These are phyloP conservation scores for Brasilioporus rufonigricans DNA, from an alignment of 768 basidiomycete species.

Conservation along the genomic window DNA sequence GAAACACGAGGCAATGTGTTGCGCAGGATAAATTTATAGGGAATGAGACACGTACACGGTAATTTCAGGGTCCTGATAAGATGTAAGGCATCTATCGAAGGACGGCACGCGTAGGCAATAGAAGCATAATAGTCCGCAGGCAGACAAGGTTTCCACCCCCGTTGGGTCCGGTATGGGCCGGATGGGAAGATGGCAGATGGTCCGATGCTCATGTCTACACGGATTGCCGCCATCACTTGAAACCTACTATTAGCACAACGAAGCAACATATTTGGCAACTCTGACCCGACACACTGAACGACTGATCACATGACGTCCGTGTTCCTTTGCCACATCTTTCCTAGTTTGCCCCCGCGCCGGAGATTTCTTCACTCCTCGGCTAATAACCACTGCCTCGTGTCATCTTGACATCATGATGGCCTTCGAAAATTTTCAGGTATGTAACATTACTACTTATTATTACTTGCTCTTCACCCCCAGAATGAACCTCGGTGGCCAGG, in stretches of 20 bases:
- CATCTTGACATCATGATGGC: neutral
- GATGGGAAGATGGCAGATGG: constrained; percentile 7
- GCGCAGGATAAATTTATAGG: constrained; percentile 30
- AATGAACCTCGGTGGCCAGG: neutral
- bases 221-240: constrained; percentile 7
- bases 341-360: constrained; percentile 22
- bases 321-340: constrained; percentile 5
- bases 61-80: constrained; percentile 34
- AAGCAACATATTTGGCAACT: constrained; percentile 17
- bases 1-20: constrained; percentile 23
- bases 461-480: neutral
- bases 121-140: constrained; percentile 23
- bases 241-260: constrained; percentile 13
- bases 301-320: constrained; percentile 11
- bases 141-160: constrained; percentile 25
- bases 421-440: constrained; percentile 12
- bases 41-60: constrained; percentile 33
- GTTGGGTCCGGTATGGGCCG: constrained; percentile 18
- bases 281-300: constrained; percentile 1
- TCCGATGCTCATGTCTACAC: constrained; percentile 18
- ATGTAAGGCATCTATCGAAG: constrained; percentile 29
- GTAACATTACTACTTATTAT: neutral
- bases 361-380: constrained; percentile 14
- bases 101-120: constrained; percentile 32
- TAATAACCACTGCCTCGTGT: constrained; percentile 20